Base-by-base conservation (phyloP, 441 rosid genomes). In the Mallotus repandus region DNA sequence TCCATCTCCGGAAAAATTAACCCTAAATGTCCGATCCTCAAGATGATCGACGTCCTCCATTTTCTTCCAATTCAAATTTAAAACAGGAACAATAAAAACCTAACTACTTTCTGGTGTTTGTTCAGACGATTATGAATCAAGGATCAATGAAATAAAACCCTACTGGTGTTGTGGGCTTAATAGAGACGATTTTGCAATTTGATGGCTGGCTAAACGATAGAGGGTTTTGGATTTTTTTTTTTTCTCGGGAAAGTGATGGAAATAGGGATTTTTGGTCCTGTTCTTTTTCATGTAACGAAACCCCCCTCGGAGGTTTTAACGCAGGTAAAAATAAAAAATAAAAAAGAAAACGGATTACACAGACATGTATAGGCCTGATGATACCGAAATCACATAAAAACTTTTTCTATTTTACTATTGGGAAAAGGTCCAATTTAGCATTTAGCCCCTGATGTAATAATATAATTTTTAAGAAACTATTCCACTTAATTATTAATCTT, bases 11-110 rank as follows among this genome's bases (percentile, higher is more conserved):
- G 83, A 84, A 79, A 90, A 92, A 82, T 84, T 75, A 62, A 84
- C 86, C 86, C 63, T 88, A 82, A 93, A 90, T 63, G 92, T 89
- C 73, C 84, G 87, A 80, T 90, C 98, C 72, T 91, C 96, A n/a
- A 74, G 75, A 18, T 80, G 32, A 1, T 29, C 32, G 32, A 29
- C 32, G 32, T 29, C 79, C 83, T 87, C 98, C 68, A 84, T 78
- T 84, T 85, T 88, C 85, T 76, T 76, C 13, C 58, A 29, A 29
- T 29, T 29, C 2, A 29, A 29, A 29, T 29, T 29, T 29, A 29
- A 29, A 29, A 29, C 3, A 29, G 32, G 32, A 29, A 29, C 2
- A 29, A 29, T 12, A n/a, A 54, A 75, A 69, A 66, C 77, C 77
- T 64, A 63, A 73, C 57, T 14, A 48, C 0, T 19, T 11, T n/a